phyloP scores from a whole-genome alignment of 2,329 filamentous ascomycete genomes.

The Aspergillus floridensis region DNA sequence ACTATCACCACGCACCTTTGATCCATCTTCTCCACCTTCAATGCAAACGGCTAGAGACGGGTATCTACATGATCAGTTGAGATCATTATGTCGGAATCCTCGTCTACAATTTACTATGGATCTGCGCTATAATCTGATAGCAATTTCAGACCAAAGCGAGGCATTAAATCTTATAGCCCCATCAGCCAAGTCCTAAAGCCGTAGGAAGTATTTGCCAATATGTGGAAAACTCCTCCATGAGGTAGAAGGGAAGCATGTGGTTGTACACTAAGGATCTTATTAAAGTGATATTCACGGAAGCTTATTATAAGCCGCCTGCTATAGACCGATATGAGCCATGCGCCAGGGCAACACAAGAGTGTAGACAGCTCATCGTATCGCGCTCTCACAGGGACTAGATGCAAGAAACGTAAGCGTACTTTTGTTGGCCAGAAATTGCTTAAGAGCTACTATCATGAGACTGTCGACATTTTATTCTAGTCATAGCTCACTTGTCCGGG shows the following conservation, averaged over 20 bases:
- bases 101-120: background rate
- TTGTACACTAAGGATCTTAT: too few species aligned
- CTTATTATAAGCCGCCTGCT: background rate
- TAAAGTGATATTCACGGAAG: background rate
- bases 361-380: too few species aligned
- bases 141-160: too few species aligned
- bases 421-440: background rate
- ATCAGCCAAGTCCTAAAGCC: too few species aligned
- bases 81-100: background rate
- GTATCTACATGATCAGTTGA: background rate
- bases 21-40: background rate
- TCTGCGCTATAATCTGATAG: too few species aligned
- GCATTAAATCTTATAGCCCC: background rate
- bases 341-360: background rate
- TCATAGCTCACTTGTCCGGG: background rate
- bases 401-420: too few species aligned
- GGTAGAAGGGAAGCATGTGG: too few species aligned
- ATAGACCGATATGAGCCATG: background rate
- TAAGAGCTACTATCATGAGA: background rate
- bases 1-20: constrained; percentile 2
- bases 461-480: background rate
- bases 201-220: too few species aligned
- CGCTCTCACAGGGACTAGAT: too few species aligned
- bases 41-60: background rate
- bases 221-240: too few species aligned